Evolutionary conservation across 306 rosid species (phyloP), one percentile per base, ranked within the genome.

Genomic region (Castanea sativa): DNA sequence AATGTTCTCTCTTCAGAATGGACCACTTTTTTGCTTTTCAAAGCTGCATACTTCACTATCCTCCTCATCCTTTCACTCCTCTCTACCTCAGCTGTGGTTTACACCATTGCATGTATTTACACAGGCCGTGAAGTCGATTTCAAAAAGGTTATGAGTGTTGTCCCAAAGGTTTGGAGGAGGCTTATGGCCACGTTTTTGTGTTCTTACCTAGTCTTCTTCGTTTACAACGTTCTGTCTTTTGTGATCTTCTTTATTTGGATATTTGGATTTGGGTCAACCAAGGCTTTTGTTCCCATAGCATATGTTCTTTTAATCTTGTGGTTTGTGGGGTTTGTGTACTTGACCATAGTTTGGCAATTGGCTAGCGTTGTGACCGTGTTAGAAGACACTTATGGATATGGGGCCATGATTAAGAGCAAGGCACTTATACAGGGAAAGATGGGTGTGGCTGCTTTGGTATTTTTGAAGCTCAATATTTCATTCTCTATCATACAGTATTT

Each of bases 1-100:
- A 73, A 81, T 35, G 25, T 61, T 45, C 0, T 90, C 72, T 76
- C 82, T 19, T 84, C 89, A 0, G 94, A 92, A 63, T 73, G 85
- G 88, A 51, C 80, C 75, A 33, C 55, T 1, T 81, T 56, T 16
- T 61, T 23, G 35, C 87, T 90, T 72, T 80, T 92, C 87, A 83
- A 88, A 63, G 82, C 83, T 16, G 41, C 56, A 12, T 88, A 86
- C 85, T 49, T 88, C 65, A 82, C 86, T 51, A 12, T 85, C 41
- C n/a, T 71, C 60, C 80, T 88, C 73, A 77, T 82, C 73, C 83
- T 88, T 59, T 73, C 89, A 35, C 89, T 90, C 55, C 91, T 90
- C 69, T 82, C 91, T 25, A 90, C 91, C 80, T 90, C 97, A 12
- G 94, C 97, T 0, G 94, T 92, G 2, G 97, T 90, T 4, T 92